Evolutionary conservation across 345 rosid genomes (phyloP), one percentile per base, ranked within the genome.

Genomic region (Kandelia obovata): DNA sequence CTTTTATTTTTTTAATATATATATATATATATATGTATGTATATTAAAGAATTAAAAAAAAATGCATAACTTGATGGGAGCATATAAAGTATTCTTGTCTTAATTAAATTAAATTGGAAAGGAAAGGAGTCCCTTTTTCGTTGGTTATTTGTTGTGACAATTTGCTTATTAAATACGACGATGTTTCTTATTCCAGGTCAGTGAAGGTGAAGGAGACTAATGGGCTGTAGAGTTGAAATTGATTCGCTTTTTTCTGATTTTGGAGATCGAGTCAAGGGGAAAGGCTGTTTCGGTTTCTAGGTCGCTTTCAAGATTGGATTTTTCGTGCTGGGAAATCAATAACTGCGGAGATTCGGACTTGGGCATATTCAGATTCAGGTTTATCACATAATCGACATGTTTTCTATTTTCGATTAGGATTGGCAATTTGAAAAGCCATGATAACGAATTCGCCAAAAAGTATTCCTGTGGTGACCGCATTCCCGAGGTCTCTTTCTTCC

Each of bases 401-500:
- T 46, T 55, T 17, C 1, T n/a, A 2, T 62, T 73, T 68, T 28
- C 4, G 62, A 6, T 28, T 25, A 56, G 2, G 31, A 56, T 25
- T 56, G 59, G 49, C 49, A 10, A 70, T 69, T 64, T 57, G 67
- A 72, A 75, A 61, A 69, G 74, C 71, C 74, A 88, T 91, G 95
- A 73, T 73, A 53, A 31, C 76, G 58, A 81, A 82, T 73, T 87
- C 92, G 31, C 89, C 92, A 10, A 82, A 72, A 66, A 81, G 70
- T 57, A 39, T 78, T 60, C 76, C 82, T 26, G 66, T 73, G 21
- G 66, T 70, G 65, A 72, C 81, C 58, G 76, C 77, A 0, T 80
- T 83, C 70, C 92, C 96, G 4, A 84, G 90, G 56, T 71, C 88
- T 7, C 81, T 89, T 63, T 78, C 92, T 21, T 72, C 84, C 39